Conservation (phyloP, 495 filamentous ascomycete genomes). For the Evansstolkia leycettana region DNA sequence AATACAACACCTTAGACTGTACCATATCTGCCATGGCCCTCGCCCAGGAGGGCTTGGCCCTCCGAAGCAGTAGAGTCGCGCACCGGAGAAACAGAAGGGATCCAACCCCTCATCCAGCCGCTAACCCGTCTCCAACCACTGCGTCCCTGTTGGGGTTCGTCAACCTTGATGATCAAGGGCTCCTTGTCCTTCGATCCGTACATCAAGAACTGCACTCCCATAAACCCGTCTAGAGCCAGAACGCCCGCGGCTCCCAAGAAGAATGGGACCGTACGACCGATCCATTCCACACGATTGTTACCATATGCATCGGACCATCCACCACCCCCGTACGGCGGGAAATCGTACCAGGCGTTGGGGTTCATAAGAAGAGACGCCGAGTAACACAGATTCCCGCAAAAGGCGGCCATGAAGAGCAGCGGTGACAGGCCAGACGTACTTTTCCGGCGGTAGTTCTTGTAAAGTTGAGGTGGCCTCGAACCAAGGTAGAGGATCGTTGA, state of each 20-base stretch:
- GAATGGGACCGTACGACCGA: constrained; percentile 48
- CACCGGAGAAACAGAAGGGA: constrained; percentile 33
- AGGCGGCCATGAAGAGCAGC: constrained; percentile 56
- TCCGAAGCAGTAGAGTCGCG: constrained; percentile 10
- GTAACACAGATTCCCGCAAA: constrained; percentile 65
- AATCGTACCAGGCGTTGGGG: constrained; percentile 53
- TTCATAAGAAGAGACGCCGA: constrained; percentile 53
- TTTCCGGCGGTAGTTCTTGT: constrained; percentile 53
- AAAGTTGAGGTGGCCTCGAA: constrained; percentile 60
- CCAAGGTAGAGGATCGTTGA: constrained; percentile 55
- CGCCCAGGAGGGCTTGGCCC: constrained; percentile 20
- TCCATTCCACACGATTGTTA: constrained; percentile 44
- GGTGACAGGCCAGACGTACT: constrained; percentile 61
- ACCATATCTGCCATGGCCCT: constrained; percentile 22
- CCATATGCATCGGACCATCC: constrained; percentile 55
- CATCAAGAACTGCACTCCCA: constrained; percentile 53
- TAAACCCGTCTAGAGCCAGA: constrained; percentile 48
- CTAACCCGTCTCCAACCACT: constrained; percentile 42
- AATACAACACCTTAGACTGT: constrained; percentile 14
- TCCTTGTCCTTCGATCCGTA: constrained; percentile 36
- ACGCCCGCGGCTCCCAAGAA: constrained; percentile 64
- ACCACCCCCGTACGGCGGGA: constrained; percentile 48
- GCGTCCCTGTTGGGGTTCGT: constrained; percentile 25
- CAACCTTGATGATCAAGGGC: constrained; percentile 11
- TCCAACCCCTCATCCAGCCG: constrained; percentile 62